These are phyloP conservation scores for Bipolaris bicolor DNA, from an alignment of 2,329 filamentous ascomycete genomes.

Conservation along the genomic window DNA sequence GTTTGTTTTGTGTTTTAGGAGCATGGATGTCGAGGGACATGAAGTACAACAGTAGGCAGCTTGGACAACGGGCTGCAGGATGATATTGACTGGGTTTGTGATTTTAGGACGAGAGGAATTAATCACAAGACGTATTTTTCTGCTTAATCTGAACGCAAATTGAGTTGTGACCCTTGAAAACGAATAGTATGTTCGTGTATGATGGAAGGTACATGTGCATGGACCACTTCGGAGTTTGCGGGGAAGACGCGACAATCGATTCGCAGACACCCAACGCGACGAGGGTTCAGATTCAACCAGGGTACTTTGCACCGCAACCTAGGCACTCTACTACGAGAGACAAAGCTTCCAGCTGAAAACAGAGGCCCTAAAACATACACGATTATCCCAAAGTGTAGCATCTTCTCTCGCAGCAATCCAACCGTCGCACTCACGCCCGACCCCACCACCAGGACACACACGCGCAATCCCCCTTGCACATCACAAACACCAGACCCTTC, in stretches of 20 bases:
- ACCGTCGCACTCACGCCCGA: background rate
- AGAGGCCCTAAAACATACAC: background rate
- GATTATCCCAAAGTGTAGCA: background rate
- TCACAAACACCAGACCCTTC: too few relatives aligned
- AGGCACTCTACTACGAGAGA: background rate
- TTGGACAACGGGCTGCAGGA: slow-evolving; percentile 5
- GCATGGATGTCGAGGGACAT: slow-evolving; percentile 12
- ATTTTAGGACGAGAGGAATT: background rate
- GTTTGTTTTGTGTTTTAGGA: slow-evolving; percentile 9
- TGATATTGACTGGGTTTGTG: background rate
- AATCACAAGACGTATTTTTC: slow-evolving; percentile 21
- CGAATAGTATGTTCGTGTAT: background rate
- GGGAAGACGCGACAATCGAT: slow-evolving; percentile 17
- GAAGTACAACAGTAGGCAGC: slow-evolving; percentile 12
- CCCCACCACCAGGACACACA: background rate
- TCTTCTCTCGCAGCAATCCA: background rate
- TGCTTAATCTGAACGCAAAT: slow-evolving; percentile 2
- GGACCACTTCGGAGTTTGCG: slow-evolving; percentile 16
- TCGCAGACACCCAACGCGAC: slow-evolving; percentile 3
- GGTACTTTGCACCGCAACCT: background rate
- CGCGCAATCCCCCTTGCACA: too few relatives aligned
- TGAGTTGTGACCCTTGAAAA: background rate
- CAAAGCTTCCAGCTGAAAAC: background rate
- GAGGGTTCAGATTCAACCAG: background rate
- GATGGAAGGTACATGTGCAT: background rate